phyloP scores from a whole-genome alignment of 257 asterid species.

The Solanum infundibuliforme region DNA sequence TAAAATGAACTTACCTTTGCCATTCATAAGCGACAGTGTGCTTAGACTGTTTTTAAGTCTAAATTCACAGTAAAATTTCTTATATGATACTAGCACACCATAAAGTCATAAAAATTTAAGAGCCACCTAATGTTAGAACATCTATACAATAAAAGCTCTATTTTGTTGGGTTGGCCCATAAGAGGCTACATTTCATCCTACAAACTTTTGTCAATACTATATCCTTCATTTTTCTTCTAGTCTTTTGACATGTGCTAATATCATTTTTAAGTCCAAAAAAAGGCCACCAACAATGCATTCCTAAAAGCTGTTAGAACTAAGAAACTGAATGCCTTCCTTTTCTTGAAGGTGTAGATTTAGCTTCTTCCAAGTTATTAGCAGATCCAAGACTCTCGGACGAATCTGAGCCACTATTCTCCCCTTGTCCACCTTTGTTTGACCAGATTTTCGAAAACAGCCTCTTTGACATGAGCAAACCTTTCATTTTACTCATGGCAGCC shows the following conservation, averaged over 20 bases:
- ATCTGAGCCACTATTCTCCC: conserved; percentile 82
- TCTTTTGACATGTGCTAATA: conserved; percentile 7
- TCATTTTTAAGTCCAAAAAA: neutral
- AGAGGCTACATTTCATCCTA: neutral
- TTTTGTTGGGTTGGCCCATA: neutral
- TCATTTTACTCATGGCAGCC: conserved; percentile 55
- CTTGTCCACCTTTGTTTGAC: conserved; percentile 59
- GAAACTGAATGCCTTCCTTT: conserved; percentile 83
- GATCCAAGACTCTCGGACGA: conserved; percentile 86
- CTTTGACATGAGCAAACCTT: conserved; percentile 58
- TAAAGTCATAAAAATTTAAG: neutral
- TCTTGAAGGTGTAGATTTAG: conserved; percentile 57
- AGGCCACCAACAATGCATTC: neutral
- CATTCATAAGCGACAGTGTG: neutral
- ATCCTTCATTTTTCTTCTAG: conserved; percentile 16
- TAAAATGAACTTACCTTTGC: neutral
- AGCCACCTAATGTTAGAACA: neutral
- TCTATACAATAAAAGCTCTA: neutral
- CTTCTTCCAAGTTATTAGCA: conserved; percentile 49
- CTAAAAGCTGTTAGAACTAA: conserved; percentile 16
- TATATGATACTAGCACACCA: neutral
- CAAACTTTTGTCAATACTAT: conserved; percentile 9
- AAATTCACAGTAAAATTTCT: neutral
- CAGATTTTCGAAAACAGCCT: conserved; percentile 72
- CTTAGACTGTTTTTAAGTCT: neutral